Percentiles rank a stretch among this genome's conserved stretches.
These are phyloP conservation scores for Pichia manshurica DNA, from an alignment of 805 yeast species.

Conservation along the genomic window DNA sequence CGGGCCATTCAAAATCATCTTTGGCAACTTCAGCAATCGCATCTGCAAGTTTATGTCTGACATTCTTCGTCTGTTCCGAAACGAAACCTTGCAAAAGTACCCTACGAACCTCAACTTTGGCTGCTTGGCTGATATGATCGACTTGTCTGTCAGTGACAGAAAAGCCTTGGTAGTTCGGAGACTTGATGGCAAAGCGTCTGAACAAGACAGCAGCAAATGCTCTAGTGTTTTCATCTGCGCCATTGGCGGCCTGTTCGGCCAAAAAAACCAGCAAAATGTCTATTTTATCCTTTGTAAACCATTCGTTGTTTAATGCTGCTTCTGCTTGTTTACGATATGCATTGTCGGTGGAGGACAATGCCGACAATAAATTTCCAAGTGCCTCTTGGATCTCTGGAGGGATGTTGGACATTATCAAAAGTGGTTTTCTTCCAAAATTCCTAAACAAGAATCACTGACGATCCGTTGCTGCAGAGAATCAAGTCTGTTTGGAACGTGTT, in stretches of 20 bases:
- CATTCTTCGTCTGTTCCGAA: conserved; percentile 60
- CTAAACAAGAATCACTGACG: not conserved
- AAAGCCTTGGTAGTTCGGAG: conserved; percentile 59
- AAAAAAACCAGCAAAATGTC: conserved; percentile 69
- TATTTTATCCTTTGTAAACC: conserved; percentile 66
- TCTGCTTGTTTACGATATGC: conserved; percentile 71
- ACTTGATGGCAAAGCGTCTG: conserved; percentile 75
- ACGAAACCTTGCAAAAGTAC: conserved; percentile 70
- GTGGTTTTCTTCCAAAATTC: not conserved
- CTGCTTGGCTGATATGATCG: conserved; percentile 58
- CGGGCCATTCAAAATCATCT: conserved; percentile 70
- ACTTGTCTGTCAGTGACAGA: conserved; percentile 72
- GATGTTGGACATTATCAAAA: conserved; percentile 37
- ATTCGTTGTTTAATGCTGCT: conserved; percentile 58
- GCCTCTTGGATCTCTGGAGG: conserved; percentile 57
- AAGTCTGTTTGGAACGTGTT: not conserved
- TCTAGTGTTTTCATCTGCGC: conserved; percentile 52
- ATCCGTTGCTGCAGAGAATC: too few species aligned
- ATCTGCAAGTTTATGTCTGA: conserved; percentile 89
- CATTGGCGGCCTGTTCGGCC: conserved; percentile 69
- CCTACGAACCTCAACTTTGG: conserved; percentile 55
- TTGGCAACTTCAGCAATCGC: conserved; percentile 90
- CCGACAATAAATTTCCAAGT: conserved; percentile 51
- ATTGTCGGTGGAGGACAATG: conserved; percentile 77
- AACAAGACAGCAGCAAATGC: conserved; percentile 84